phyloP scores from a whole-genome alignment of 257 asterid species.

The Salvia splendens region DNA sequence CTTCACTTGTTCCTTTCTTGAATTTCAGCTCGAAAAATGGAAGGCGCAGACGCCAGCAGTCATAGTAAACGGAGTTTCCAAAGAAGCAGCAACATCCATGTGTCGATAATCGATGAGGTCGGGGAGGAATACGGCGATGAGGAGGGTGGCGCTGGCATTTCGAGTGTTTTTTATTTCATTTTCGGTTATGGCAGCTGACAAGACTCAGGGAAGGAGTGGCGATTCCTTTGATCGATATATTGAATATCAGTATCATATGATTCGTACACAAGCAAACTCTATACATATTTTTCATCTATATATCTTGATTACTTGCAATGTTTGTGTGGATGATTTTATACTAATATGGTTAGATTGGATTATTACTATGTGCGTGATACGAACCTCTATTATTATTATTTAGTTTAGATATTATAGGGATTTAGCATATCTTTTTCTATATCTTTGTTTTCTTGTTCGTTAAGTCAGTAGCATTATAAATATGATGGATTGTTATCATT shows the following conservation, averaged over 20 bases:
- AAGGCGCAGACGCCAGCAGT: conserved; percentile 34
- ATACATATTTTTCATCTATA: no score
- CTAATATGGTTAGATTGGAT: no score
- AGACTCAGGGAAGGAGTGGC: conserved; percentile 79
- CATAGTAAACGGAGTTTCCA: conserved; percentile 30
- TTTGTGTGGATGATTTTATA: no score
- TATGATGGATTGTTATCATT: no score
- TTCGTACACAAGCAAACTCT: conserved; percentile 2
- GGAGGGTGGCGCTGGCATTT: conserved; percentile 52
- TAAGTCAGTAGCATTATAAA: no score
- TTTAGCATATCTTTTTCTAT: not conserved
- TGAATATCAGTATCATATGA: conserved; percentile 61
- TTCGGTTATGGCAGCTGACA: conserved; percentile 86
- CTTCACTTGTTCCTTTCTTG: conserved; percentile 5
- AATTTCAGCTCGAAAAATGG: conserved; percentile 37
- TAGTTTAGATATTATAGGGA: no score
- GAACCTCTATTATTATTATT: no score
- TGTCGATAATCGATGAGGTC: conserved; percentile 50
- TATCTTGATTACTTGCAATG: conserved; percentile 13
- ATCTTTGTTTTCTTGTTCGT: no score
- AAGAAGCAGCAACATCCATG: conserved; percentile 50
- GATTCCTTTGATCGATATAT: conserved; percentile 76
- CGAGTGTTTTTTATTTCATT: conserved; percentile 67
- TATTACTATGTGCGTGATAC: no score
- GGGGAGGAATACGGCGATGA: conserved; percentile 35